phyloP scores from a whole-genome alignment of 2,329 filamentous ascomycete genomes.

The Phialophora tarda region DNA sequence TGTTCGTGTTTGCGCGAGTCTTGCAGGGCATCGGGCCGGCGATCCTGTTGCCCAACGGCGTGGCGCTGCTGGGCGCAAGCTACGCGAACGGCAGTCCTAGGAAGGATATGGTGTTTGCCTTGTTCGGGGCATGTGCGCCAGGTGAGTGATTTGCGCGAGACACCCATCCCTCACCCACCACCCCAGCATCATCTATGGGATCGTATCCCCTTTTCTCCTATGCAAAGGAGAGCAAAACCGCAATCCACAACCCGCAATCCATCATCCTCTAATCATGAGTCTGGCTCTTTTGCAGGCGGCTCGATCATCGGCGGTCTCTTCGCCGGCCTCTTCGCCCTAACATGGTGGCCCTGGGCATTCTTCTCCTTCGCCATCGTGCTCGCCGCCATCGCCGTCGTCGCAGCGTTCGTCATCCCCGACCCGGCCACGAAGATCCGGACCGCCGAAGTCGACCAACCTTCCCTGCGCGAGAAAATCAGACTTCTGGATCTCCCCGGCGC shows the following conservation, averaged over 20 bases:
- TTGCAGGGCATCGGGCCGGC: slow-evolving; percentile 65
- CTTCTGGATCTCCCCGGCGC: slow-evolving; percentile 53
- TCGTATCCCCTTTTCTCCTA: not conserved
- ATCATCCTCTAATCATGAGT: not conserved
- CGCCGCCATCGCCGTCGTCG: slow-evolving; percentile 46
- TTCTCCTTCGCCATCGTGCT: slow-evolving; percentile 53
- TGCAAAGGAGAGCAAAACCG: not conserved
- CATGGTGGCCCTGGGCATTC: slow-evolving; percentile 62
- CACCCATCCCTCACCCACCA: not conserved
- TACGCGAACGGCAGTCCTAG: slow-evolving; percentile 60
- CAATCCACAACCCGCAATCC: too few species aligned
- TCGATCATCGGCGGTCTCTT: slow-evolving; percentile 51
- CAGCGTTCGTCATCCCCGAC: slow-evolving; percentile 47
- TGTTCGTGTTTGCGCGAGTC: slow-evolving; percentile 60
- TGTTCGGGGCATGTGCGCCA: slow-evolving; percentile 58
- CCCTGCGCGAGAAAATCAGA: slow-evolving; percentile 39
- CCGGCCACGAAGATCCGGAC: slow-evolving; percentile 31
- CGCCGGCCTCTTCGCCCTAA: slow-evolving; percentile 48
- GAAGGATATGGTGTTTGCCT: slow-evolving; percentile 65
- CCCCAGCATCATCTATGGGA: not conserved
- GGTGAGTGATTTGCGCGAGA: slow-evolving; percentile 22
- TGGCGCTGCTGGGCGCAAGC: slow-evolving; percentile 65
- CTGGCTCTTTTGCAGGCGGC: slow-evolving; percentile 41
- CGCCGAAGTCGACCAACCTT: slow-evolving; percentile 14
- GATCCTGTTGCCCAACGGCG: slow-evolving; percentile 66